Conservation (phyloP, 2,329 filamentous ascomycete genomes). For the Pleomassaria siparia region DNA sequence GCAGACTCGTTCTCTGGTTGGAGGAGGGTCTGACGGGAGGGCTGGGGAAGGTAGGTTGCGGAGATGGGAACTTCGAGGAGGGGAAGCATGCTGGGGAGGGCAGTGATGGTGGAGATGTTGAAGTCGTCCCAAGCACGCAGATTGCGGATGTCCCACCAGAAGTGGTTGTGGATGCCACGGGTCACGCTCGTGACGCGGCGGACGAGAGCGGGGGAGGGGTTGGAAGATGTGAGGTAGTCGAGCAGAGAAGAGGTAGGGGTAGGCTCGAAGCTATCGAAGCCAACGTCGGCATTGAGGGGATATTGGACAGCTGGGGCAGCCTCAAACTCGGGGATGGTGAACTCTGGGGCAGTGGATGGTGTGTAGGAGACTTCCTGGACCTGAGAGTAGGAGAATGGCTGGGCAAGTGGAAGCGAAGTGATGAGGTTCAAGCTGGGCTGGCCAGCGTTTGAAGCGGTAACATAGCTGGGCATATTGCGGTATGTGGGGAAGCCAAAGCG, state of each 20-base stretch:
- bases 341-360: conserved; percentile 33
- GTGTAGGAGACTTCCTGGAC: conserved; percentile 38
- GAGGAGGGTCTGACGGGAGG: conserved; percentile 57
- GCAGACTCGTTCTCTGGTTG: conserved; percentile 77
- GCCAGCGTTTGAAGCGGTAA: conserved; percentile 44
- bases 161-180: conserved; percentile 74
- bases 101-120: conserved; percentile 69
- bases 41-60: conserved; percentile 59
- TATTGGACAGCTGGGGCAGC: conserved; percentile 48
- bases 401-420: conserved; percentile 41
- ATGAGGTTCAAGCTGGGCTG: conserved; percentile 42
- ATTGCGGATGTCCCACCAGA: conserved; percentile 96
- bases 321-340: conserved; percentile 39
- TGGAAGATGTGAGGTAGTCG: conserved; percentile 74
- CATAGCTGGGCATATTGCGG: conserved; percentile 67
- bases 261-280: conserved; percentile 40
- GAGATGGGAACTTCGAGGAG: conserved; percentile 68
- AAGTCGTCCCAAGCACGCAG: conserved; percentile 82
- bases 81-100: conserved; percentile 70
- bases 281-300: conserved; percentile 43
- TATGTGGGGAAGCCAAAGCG: conserved; percentile 85
- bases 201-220: conserved; percentile 80
- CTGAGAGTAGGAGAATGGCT: conserved; percentile 31
- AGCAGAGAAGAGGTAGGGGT: conserved; percentile 67
- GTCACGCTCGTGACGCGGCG: conserved; percentile 73